Evolutionary conservation across 1,284 basidiomycete genomes (phyloP), one percentile per base, ranked within the genome.

Genomic region (Leucoagaricus sp.): DNA sequence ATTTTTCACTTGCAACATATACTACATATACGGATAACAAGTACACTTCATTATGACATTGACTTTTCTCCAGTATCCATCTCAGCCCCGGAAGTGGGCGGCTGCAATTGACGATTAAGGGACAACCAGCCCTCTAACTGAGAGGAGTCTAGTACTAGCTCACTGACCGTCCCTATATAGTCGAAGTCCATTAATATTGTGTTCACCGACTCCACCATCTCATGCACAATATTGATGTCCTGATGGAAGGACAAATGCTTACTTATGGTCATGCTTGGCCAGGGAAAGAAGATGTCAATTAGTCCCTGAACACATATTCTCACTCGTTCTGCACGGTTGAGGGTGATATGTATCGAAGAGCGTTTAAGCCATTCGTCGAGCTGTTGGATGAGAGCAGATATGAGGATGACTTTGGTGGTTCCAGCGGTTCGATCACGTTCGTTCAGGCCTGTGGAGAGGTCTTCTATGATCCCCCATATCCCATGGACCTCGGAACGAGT

Each of bases 221-320:
- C 42, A 7, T 53, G 33, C 5, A 53, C 41, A 4, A 34, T 13
- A 9, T 31, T 26, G 1, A 53, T 53, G 13, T 53, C 42, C 9
- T 45, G 51, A 34, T 53, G 28, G 15, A 53, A 53, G 17, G 29
- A 33, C 23, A 23, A 17, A 15, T 45, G 21, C n/a, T 41, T 31
- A 23, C 26, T 25, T 41, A 53, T 53, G 9, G 31, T 46, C 51
- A 53, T 53, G 29, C 51, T 45, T 8, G 51, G 42, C 42, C 51
- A 53, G 15, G 51, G 51, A 40, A 53, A 53, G n/a, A 53, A 53
- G 3, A 53, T 15, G 31, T 53, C 29, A 13, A 53, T 53, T 21
- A 53, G 51, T 8, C 51, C 51, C 17, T 53, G 51, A 4, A 34
- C 41, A 13, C 51, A 53, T 4, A 53, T 38, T 26, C 41, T 53